Conservation (phyloP, 2,329 filamentous ascomycete species). For the Phoma sp. region DNA sequence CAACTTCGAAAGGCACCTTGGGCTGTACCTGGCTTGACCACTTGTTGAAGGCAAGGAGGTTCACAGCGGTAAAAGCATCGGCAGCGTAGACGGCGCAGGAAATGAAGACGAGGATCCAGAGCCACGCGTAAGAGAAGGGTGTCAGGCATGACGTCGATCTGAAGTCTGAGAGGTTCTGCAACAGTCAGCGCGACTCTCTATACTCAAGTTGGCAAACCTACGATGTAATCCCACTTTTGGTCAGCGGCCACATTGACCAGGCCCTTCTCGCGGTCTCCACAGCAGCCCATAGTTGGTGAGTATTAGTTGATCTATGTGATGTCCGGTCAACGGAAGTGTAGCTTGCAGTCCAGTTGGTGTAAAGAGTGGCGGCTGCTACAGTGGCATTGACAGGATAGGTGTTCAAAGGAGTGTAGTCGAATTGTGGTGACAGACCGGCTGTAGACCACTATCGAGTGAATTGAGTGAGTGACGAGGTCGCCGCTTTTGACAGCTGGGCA, state of each 20-base stretch:
- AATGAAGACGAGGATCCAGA: constrained; percentile 79
- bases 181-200: constrained; percentile 25
- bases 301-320: constrained; percentile 37
- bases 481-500: constrained; percentile 25
- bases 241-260: constrained; percentile 49
- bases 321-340: constrained; percentile 43
- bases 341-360: constrained; percentile 46
- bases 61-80: constrained; percentile 92
- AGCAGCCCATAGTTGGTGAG: constrained; percentile 43
- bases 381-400: constrained; percentile 29
- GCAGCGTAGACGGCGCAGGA: constrained; percentile 86
- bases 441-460: constrained; percentile 42
- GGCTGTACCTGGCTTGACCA: constrained; percentile 88
- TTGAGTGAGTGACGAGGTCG: constrained; percentile 38
- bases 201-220: constrained; percentile 53
- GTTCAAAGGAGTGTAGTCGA: constrained; percentile 20
- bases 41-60: constrained; percentile 84
- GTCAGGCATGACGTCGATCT: constrained; percentile 79
- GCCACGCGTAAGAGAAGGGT: constrained; percentile 80
- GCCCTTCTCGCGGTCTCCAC: constrained; percentile 48
- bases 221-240: constrained; percentile 87
- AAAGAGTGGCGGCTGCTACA: constrained; percentile 41
- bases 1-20: constrained; percentile 74
- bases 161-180: constrained; percentile 71
- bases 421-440: constrained; percentile 49